These are phyloP conservation scores for Kokia cookei DNA, from an alignment of 441 rosid genomes.

Conservation along the genomic window DNA sequence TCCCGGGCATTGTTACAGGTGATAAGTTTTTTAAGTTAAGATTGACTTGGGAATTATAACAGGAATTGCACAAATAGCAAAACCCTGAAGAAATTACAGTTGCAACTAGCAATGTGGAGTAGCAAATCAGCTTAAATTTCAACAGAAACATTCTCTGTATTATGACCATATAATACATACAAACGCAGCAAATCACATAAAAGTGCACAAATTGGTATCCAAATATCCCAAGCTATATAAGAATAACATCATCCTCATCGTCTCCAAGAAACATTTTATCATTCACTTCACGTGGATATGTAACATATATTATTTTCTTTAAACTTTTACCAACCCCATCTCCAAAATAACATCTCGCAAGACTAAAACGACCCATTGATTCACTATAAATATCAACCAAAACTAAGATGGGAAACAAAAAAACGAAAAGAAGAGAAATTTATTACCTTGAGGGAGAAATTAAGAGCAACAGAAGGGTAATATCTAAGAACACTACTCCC, in stretches of 20 bases:
- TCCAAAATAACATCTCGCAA: neutral
- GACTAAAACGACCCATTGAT: neutral
- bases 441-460: conserved; percentile 80
- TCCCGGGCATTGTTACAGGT: neutral
- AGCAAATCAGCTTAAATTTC: neutral
- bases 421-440: neutral
- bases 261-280: conserved; percentile 21
- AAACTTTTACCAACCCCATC: conserved; percentile 7
- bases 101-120: neutral
- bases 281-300: conserved; percentile 15
- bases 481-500: conserved; percentile 86
- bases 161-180: neutral
- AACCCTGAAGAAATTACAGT: neutral
- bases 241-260: neutral
- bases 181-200: neutral
- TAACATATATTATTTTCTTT: neutral
- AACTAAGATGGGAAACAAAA: neutral
- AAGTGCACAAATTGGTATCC: neutral
- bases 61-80: neutral
- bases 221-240: neutral
- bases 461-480: conserved; percentile 93
- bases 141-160: neutral
- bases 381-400: neutral
- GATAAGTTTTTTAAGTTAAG: neutral
- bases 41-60: neutral